Evolutionary conservation across 164 flowering plant species (phyloP).

Genomic region (Stephania yunnanensis): DNA sequence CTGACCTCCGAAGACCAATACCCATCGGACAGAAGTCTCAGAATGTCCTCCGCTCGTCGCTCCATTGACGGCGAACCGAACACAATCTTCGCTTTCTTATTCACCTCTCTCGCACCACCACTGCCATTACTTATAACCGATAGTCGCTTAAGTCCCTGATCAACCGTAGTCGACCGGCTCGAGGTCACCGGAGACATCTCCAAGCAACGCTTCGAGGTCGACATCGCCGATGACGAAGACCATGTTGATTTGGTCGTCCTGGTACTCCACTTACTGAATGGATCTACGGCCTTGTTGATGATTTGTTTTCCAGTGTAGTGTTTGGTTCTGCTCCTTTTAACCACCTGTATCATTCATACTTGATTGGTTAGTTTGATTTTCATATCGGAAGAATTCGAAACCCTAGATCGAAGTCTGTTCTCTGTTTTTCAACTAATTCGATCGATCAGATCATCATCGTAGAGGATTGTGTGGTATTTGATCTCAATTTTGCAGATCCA

Average conservation of each 20-base stretch:
- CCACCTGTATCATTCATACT: slow-evolving; percentile 23
- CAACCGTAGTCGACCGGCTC: slow-evolving; percentile 30
- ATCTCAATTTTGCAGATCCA: slow-evolving; percentile 3
- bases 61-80: slow-evolving; percentile 29
- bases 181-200: slow-evolving; percentile 31
- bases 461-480: too few relatives aligned
- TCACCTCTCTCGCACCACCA: neutral
- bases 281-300: slow-evolving; percentile 1
- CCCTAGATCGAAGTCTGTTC: too few relatives aligned
- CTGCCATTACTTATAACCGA: neutral
- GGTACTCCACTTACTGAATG: slow-evolving; percentile 4
- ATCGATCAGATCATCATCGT: neutral
- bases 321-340: slow-evolving; percentile 37
- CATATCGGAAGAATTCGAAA: neutral
- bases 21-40: slow-evolving; percentile 43
- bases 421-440: neutral
- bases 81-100: neutral
- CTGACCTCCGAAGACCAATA: slow-evolving; percentile 44
- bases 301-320: slow-evolving; percentile 17
- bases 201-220: neutral
- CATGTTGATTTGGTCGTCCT: neutral
- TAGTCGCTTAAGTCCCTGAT: slow-evolving; percentile 12
- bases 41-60: slow-evolving; percentile 58
- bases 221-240: slow-evolving; percentile 6
- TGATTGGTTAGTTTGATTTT: neutral